Percentiles rank a stretch among this genome's conserved stretches.
Conservation (phyloP, 2,329 filamentous ascomycete genomes). For the Diaporthe batatas region DNA sequence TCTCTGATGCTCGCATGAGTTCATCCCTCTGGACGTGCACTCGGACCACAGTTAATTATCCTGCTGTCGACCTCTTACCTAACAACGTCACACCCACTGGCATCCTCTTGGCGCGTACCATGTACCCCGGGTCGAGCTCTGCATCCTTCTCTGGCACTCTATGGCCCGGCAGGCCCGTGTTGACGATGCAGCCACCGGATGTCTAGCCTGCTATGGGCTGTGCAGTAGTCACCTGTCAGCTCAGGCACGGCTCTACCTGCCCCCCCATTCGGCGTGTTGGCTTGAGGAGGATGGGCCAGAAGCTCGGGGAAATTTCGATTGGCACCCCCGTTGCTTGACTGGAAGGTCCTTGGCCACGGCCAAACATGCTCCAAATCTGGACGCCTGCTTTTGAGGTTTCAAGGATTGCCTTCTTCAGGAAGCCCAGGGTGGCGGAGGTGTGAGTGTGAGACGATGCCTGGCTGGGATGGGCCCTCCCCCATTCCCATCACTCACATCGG, state of each 20-base stretch:
- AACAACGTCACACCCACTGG: slow-evolving; percentile 33
- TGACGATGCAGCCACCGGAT: slow-evolving; percentile 26
- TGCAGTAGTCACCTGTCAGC: slow-evolving; percentile 33
- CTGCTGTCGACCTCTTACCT: slow-evolving; percentile 25
- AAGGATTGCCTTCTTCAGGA: slow-evolving; percentile 18
- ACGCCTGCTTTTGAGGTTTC: slow-evolving; percentile 21
- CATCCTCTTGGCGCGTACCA: slow-evolving; percentile 7
- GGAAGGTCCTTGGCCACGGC: not conserved
- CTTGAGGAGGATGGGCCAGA: slow-evolving; percentile 9
- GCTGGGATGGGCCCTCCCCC: slow-evolving; percentile 27
- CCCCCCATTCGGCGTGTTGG: slow-evolving; percentile 1
- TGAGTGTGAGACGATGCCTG: slow-evolving; percentile 27
- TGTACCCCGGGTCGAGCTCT: not conserved
- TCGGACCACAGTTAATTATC: slow-evolving; percentile 20
- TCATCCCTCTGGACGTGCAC: slow-evolving; percentile 22
- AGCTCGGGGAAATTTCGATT: slow-evolving; percentile 22
- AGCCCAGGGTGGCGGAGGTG: slow-evolving; percentile 19
- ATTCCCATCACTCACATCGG: slow-evolving; percentile 30
- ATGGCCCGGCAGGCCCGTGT: slow-evolving; percentile 7
- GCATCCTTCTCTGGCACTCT: slow-evolving; percentile 10
- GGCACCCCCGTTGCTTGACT: slow-evolving; percentile 1
- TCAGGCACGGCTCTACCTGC: slow-evolving; percentile 31
- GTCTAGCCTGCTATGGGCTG: slow-evolving; percentile 27
- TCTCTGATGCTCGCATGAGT: slow-evolving; percentile 32
- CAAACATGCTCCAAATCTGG: slow-evolving; percentile 13